Evolutionary conservation across 352 stramenopile species (phyloP), one percentile per base, ranked within the genome.

Genomic region (Plasmopara viticola): DNA sequence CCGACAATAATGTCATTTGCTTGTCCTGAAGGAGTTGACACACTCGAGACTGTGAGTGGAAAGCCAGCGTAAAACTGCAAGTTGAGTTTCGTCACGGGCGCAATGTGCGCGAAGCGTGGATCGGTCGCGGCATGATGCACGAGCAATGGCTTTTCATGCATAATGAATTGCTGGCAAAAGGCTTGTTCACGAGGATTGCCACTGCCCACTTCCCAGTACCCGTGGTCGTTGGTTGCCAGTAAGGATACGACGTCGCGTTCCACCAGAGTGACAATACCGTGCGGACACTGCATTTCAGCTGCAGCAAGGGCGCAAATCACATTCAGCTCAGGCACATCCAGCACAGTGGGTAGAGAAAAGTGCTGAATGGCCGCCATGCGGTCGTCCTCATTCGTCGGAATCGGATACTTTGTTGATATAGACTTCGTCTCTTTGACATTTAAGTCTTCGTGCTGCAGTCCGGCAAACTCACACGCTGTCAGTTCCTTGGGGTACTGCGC

Each of bases 141-240:
- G 0, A 77, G 47, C n/a, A 77, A 41, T 9, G 68, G 68, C 7
- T 64, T 56, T 0, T 70, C 54, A 10, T 70, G 60, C 68, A 77
- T 74, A 39, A 77, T 53, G 30, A 71, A 69, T 34, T 77, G 68
- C 45, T 68, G 56, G 44, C 68, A 77, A 39, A 77, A 73, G 0
- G 62, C 67, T 45, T 77, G 57, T 20, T 69, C 57, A 0, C 68
- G 53, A 5, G 57, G 56, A 29, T 66, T 68, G 1, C 60, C 56
- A 37, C 51, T 66, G 5, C 64, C 64, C 18, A 72, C 20, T 9
- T 62, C 46, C 60, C 62, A 70, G 25, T 60, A 58, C 10, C 58
- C 52, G 0, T 54, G 54, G 6, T 39, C 30, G 25, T 70, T 74
- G 12, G 66, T 58, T 7, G 66, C 61, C 13, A 74, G 14, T 18